Evolutionary conservation across 768 basidiomycete genomes (phyloP).

Genomic region (Suillus alpinus): DNA sequence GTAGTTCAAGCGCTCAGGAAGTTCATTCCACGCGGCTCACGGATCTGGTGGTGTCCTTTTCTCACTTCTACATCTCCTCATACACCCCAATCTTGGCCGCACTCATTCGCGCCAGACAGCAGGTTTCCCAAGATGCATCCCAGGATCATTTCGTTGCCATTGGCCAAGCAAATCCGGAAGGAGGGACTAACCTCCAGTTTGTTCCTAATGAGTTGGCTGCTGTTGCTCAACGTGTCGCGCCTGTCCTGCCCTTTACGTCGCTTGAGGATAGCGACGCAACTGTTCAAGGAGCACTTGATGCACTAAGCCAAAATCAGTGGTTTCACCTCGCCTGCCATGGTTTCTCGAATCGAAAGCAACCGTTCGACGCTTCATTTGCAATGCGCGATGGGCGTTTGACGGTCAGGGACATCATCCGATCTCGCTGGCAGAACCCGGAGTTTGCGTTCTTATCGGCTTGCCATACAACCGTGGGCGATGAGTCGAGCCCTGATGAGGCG

Average conservation of each 20-base stretch:
- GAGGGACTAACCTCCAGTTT: no score
- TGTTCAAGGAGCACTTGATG: constrained; percentile 5
- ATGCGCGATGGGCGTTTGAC: constrained; percentile 13
- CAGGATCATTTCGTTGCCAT: not conserved
- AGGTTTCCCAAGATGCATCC: no score
- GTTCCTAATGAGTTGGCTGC: no score
- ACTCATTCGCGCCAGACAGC: not conserved
- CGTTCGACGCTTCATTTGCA: constrained; percentile 18
- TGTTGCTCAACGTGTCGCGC: no score
- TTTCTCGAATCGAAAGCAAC: constrained; percentile 13
- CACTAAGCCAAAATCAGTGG: constrained; percentile 9
- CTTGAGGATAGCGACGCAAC: not conserved
- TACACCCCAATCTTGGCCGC: not conserved
- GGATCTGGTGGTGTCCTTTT: constrained; percentile 3
- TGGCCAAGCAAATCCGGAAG: not conserved
- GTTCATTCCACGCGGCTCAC: not conserved
- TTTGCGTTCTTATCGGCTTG: no score
- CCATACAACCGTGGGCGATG: no score
- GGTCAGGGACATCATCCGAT: no score
- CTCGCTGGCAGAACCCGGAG: no score
- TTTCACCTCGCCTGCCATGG: constrained; percentile 33
- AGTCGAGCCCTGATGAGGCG: no score
- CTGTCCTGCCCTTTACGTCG: not conserved
- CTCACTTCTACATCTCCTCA: not conserved
- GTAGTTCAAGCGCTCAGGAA: not conserved